Percentiles rank a stretch among this genome's conserved stretches.
phyloP scores from a whole-genome alignment of 2,329 filamentous ascomycete genomes.

The Cephalotrichum gorgonifer region DNA sequence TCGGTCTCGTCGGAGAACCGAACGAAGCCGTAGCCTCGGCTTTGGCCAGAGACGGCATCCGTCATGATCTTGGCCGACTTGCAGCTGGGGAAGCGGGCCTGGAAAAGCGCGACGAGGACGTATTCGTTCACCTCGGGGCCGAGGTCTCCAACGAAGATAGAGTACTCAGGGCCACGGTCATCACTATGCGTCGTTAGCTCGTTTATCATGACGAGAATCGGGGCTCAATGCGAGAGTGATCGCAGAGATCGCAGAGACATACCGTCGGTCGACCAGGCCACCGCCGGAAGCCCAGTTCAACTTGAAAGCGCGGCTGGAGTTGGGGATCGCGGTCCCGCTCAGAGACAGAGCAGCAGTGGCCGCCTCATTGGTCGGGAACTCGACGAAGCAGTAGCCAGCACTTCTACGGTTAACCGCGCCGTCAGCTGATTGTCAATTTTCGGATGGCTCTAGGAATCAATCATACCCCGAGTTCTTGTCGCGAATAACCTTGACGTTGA shows the following conservation, averaged over 20 bases:
- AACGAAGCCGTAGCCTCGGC: slow-evolving; percentile 94
- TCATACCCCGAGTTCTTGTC: slow-evolving; percentile 95
- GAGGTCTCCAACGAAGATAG: slow-evolving; percentile 95
- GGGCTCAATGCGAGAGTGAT: neutral
- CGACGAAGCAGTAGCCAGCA: slow-evolving; percentile 97
- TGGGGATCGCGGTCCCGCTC: slow-evolving; percentile 83
- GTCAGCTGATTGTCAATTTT: slow-evolving; percentile 10
- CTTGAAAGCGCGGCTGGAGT: slow-evolving; percentile 93
- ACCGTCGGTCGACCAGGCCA: slow-evolving; percentile 88
- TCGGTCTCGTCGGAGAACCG: slow-evolving; percentile 93
- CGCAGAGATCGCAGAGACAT: slow-evolving; percentile 20
- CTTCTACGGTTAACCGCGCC: slow-evolving; percentile 46
- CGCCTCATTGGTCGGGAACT: slow-evolving; percentile 73
- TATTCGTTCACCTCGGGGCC: slow-evolving; percentile 98
- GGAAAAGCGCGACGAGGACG: slow-evolving; percentile 92
- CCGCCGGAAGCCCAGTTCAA: slow-evolving; percentile 98
- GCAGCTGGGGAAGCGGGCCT: slow-evolving; percentile 91
- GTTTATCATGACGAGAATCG: slow-evolving; percentile 8
- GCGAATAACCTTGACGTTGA: slow-evolving; percentile 99
- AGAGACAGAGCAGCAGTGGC: slow-evolving; percentile 85
- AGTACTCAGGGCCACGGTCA: slow-evolving; percentile 91
- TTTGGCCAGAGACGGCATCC: slow-evolving; percentile 94
- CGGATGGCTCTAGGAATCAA: neutral
- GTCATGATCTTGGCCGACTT: slow-evolving; percentile 99
- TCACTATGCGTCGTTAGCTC: slow-evolving; percentile 45